Evolutionary conservation across 179 eudicot species (phyloP), one percentile per base, ranked within the genome.

Genomic region (Spinacia oleracea): DNA sequence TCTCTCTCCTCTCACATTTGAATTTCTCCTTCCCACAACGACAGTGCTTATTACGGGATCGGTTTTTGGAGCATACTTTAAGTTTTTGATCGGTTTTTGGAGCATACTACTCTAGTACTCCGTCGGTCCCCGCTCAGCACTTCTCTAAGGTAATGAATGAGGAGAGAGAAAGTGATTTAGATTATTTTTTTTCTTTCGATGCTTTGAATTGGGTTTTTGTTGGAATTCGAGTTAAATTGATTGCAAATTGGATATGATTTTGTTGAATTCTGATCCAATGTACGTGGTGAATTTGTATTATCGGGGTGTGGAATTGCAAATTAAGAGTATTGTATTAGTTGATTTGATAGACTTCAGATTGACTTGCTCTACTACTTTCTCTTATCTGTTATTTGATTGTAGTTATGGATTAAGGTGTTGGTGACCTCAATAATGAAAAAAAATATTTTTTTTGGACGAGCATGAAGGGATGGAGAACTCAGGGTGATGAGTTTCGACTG

Each of bases 61-160:
- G n/a, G n/a, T n/a, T n/a, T n/a, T n/a, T n/a, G n/a, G n/a, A n/a
- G n/a, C n/a, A n/a, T n/a, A n/a, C n/a, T n/a, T n/a, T n/a, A n/a
- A n/a, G n/a, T n/a, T 80, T 81, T 81, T 70, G 96, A 88, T 89
- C 92, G 97, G 58, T 86, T 96, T 71, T 69, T 96, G 87, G 91
- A 91, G 83, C 78, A 84, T 21, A 90, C 92, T 71, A 91, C n/a
- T n/a, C n/a, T n/a, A n/a, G n/a, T n/a, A n/a, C 97, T 87, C 98
- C 98, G 0, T 56, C 73, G 2, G 90, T 91, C 45, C 85, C 82
- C 4, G 91, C 91, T 29, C 97, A 88, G 79, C 82, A 50, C 65
- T 87, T 93, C 74, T 74, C 91, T 29, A 90, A 88, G 97, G 97
- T 93, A 88, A 48, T 4, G 4, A 3, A n/a, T 68, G 55, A 6